These are phyloP conservation scores for Penicillium hesseltinei DNA, from an alignment of 2,329 filamentous ascomycete species.

Conservation along the genomic window DNA sequence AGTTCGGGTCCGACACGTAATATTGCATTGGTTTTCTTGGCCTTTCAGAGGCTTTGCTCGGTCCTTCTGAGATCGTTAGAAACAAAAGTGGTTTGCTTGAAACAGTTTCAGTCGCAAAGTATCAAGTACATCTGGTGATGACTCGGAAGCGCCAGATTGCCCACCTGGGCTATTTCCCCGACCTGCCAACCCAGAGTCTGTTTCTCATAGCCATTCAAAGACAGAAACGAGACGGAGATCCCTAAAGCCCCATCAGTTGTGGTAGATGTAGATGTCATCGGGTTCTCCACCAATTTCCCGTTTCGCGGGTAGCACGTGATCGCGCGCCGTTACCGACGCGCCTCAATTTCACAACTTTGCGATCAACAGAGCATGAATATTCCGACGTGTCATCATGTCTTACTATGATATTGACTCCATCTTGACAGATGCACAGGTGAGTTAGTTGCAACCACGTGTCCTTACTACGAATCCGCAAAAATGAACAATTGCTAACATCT, in stretches of 20 bases:
- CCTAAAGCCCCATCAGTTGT: not conserved
- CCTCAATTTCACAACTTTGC: slow-evolving; percentile 3
- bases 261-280: not conserved
- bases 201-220: not conserved
- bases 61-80: not conserved
- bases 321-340: slow-evolving; percentile 15
- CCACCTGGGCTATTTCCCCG: too few relatives aligned
- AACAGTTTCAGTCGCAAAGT: too few relatives aligned
- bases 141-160: not conserved
- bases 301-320: slow-evolving; percentile 9
- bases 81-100: too few relatives aligned
- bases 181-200: not conserved
- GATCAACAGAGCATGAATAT: slow-evolving; percentile 6
- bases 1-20: not conserved
- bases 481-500: slow-evolving; percentile 13
- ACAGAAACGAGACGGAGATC: not conserved
- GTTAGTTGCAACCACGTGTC: not conserved
- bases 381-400: slow-evolving; percentile 34
- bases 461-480: not conserved
- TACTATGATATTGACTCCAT: slow-evolving; percentile 51
- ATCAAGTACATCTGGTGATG: too few relatives aligned
- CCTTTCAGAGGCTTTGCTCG: not conserved
- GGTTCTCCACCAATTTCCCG: not conserved
- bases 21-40: too few relatives aligned
- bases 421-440: slow-evolving; percentile 46